Base-by-base conservation (phyloP, 169 alveolate genomes). In the Amoebophrya sp. region DNA sequence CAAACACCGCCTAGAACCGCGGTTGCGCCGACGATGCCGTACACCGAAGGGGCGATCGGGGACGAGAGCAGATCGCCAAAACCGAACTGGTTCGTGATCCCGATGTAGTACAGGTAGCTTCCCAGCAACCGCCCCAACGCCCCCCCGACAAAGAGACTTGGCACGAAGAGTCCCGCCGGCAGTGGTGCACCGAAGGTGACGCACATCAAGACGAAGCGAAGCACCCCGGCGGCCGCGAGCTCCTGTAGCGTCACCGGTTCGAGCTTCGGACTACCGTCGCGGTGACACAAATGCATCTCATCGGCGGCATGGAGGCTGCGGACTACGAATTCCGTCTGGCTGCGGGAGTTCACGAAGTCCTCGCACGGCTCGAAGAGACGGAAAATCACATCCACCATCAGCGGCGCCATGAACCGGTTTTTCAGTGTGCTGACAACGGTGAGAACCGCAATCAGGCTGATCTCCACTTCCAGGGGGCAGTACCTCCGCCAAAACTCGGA, bases 1-100 rank as follows among this genome's bases (percentile, higher is more conserved):
- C 93, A 90, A 25, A 90, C 93, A 2, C 94, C 94, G 32, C 94
- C 93, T 54, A 93, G 40, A 39, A 90, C 92, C 0, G 94, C 89
- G 29, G 93, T 90, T 0, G 93, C 94, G 2, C 94, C 94, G 0
- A 93, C 92, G 89, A 93, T 89, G 0, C 92, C 93, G 89, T 93
- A 92, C 33, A 91, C 54, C 35, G 83, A 66, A 25, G 83, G 83
- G 10, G 83, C 32, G 83, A 66, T 66, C 18, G 83, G 83, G 32
- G 83, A 66, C 29, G 35, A 1, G 83, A 66, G 38, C 83, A 66
- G 83, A 25, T n/a, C 83, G 38, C 83, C 83, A 25, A 66, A 66
- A 25, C 32, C 12, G 23, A 41, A 12, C 2, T 7, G 54, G 12
- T 41, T 41, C 54, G 54, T 41, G 54, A 41, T 12, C 23, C 54